Percentiles rank a stretch among this genome's conserved stretches.
These are phyloP conservation scores for Fusarium vanettenii DNA, from an alignment of 2,329 filamentous ascomycete genomes.

Conservation along the genomic window DNA sequence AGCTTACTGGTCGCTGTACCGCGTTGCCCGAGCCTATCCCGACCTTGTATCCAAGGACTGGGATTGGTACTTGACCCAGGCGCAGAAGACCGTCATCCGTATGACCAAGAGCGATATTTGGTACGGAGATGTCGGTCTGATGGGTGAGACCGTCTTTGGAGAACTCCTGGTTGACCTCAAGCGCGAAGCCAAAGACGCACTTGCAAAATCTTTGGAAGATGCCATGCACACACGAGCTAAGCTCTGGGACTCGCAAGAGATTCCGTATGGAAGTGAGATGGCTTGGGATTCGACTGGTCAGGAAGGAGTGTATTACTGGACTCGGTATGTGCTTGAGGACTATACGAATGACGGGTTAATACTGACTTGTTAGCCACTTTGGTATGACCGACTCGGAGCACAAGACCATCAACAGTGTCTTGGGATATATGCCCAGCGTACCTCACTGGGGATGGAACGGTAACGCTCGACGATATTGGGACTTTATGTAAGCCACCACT, in stretches of 20 bases:
- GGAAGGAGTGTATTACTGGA: constrained; percentile 71
- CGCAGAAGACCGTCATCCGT: constrained; percentile 61
- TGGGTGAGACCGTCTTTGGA: constrained; percentile 70
- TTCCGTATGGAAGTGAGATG: constrained; percentile 71
- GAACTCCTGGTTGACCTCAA: constrained; percentile 63
- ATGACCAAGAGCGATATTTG: constrained; percentile 52
- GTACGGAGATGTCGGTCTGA: constrained; percentile 62
- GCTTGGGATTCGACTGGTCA: constrained; percentile 73
- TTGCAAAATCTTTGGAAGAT: constrained; percentile 55
- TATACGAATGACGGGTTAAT: accelerated
- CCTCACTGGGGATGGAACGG: constrained; percentile 73
- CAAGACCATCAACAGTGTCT: constrained; percentile 65
- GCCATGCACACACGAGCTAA: constrained; percentile 62
- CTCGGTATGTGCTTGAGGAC: constrained; percentile 47
- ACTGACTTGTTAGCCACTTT: constrained; percentile 56
- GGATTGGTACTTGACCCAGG: constrained; percentile 67
- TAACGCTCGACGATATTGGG: constrained; percentile 71
- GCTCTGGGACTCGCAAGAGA: constrained; percentile 61
- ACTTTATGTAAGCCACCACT: constrained; percentile 58
- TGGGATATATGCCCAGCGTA: constrained; percentile 68
- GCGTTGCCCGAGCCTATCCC: constrained; percentile 62
- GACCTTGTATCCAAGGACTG: constrained; percentile 56
- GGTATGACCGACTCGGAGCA: constrained; percentile 55
- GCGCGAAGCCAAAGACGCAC: constrained; percentile 55
- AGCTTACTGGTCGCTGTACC: constrained; percentile 69